Evolutionary conservation across 2,329 filamentous ascomycete genomes (phyloP).

Genomic region (Fusarium anguioides): DNA sequence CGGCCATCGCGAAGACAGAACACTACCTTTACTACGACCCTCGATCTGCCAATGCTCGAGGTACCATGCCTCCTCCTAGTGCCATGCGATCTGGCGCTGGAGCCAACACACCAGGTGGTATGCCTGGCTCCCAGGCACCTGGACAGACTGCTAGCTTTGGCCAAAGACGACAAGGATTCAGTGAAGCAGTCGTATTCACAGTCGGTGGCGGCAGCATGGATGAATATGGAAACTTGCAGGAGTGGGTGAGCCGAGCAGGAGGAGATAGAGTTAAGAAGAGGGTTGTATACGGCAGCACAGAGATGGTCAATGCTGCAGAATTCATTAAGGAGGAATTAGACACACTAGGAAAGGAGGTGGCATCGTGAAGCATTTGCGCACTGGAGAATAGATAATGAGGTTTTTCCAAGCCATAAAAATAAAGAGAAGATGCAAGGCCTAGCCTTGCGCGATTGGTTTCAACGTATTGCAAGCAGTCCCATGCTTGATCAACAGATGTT

Average conservation of each 20-base stretch:
- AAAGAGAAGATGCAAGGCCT: not conserved
- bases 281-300: conserved; percentile 95
- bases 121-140: conserved; percentile 61
- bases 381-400: conserved; percentile 40
- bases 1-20: conserved; percentile 95
- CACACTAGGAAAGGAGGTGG: conserved; percentile 68
- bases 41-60: conserved; percentile 89
- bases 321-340: conserved; percentile 74
- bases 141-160: conserved; percentile 89
- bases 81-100: conserved; percentile 60
- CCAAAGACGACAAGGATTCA: conserved; percentile 88
- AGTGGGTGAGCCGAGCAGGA: conserved; percentile 87
- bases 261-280: conserved; percentile 76
- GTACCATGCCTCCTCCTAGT: conserved; percentile 86
- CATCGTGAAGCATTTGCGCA: conserved; percentile 43
- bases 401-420: not conserved
- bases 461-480: no score
- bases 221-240: conserved; percentile 96
- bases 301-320: conserved; percentile 75
- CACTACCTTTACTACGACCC: conserved; percentile 98
- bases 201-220: conserved; percentile 98
- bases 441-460: no score
- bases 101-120: conserved; percentile 58
- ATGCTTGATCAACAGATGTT: no score
- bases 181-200: conserved; percentile 92